A percentile compares a stretch with the other conserved stretches of the same genome.
These are phyloP conservation scores for Sphaerulina vaccinii DNA, from an alignment of 2,329 filamentous ascomycete species.

Conservation along the genomic window DNA sequence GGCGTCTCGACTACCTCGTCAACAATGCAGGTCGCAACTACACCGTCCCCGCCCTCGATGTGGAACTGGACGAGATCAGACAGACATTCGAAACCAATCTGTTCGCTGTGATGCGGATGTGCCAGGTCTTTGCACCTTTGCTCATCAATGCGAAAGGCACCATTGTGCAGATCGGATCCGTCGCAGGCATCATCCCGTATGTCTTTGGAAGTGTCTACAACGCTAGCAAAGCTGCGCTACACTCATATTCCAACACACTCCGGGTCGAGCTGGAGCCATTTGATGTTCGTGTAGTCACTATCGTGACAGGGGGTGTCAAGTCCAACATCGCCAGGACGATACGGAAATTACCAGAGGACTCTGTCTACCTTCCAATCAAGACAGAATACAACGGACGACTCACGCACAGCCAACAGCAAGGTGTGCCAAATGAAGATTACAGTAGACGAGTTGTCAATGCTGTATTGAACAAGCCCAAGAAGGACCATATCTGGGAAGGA, in stretches of 20 bases:
- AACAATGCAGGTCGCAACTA: constrained; percentile 59
- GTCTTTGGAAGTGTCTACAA: constrained; percentile 52
- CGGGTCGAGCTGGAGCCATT: constrained; percentile 57
- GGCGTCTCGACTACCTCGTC: constrained; percentile 56
- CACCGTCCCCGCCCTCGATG: constrained; percentile 52
- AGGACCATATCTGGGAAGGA: constrained; percentile 54
- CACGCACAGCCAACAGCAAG: constrained; percentile 54
- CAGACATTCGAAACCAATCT: constrained; percentile 55
- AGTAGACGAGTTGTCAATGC: constrained; percentile 56
- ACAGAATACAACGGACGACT: constrained; percentile 53
- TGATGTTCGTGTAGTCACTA: constrained; percentile 47
- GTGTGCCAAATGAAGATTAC: constrained; percentile 55
- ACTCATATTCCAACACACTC: constrained; percentile 58
- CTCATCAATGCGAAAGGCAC: constrained; percentile 47
- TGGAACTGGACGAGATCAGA: constrained; percentile 50
- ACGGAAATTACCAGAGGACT: constrained; percentile 48
- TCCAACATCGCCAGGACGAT: constrained; percentile 57
- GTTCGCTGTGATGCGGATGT: constrained; percentile 58
- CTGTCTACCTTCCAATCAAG: constrained; percentile 54
- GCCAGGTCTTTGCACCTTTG: constrained; percentile 56
- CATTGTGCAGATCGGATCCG: constrained; percentile 47
- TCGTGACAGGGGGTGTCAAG: constrained; percentile 61
- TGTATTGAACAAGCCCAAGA: constrained; percentile 44
- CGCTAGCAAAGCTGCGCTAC: constrained; percentile 59
- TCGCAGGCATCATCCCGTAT: constrained; percentile 48